Base-by-base conservation (phyloP, 306 rosid species). In the Quercus mongolica region DNA sequence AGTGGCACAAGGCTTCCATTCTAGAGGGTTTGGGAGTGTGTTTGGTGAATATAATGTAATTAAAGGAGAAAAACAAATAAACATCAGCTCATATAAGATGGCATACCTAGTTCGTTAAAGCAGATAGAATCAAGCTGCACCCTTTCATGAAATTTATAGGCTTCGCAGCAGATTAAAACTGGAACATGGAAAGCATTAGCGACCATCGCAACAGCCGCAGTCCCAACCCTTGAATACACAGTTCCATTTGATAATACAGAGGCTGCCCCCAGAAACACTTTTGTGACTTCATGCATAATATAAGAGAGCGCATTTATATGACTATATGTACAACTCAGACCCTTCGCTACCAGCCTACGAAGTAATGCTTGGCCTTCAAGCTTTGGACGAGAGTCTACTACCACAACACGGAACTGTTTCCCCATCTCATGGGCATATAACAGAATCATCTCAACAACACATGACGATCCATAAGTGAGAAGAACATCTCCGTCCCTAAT, bases 61-160 rank as follows among this genome's bases (percentile, higher is more conserved):
- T 41, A 74, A 68, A 15, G 51, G 72, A 57, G 49, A 41, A 71
- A 72, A 61, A 71, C 44, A 80, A 79, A 61, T 9, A 3, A 71
- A 63, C 69, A 83, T 30, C 20, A 75, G 30, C 74, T 33, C 41
- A 33, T 49, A 70, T 67, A 49, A 44, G 71, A 57, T 77, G 76
- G 56, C 86, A 35, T 87, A 91, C 98, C 97, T 58, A 94, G 85
- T 81, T 94, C 98, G 12, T 94, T 94, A 56, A 84, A 92, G 85
- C 98, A 92, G 73, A 94, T 88, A 6, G 98, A 92, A 85, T 92
- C 98, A 82, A 94, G 98, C 80, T 88, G 98, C 73, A 94, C 98
- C 83, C 98, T 89, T 87, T 94, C 97, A 65, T 94, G 97, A 88
- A 94, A 94, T 75, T 94, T 94, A 77, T 92, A 94, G 54, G 97